A percentile compares a stretch with the other conserved stretches of the same genome.
Evolutionary conservation across 176 grass and related monocot genomes (phyloP).

Genomic region (Aegilops bicornis): DNA sequence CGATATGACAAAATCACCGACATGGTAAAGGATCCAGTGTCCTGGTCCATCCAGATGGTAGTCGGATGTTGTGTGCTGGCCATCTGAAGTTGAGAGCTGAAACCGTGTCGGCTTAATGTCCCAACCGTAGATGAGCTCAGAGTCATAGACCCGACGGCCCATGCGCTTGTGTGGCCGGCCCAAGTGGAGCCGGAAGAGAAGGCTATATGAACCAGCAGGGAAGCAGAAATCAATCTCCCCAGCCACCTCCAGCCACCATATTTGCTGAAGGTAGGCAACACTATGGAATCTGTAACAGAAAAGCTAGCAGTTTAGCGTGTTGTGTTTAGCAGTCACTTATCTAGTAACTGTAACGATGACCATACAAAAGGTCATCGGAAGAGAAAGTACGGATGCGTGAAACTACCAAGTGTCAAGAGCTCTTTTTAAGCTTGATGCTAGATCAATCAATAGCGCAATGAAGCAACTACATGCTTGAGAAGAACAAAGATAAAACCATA

Average conservation of each 20-base stretch:
- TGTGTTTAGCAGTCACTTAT: constrained; percentile 20
- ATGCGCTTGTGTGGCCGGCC: constrained; percentile 67
- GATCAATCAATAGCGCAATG: neutral
- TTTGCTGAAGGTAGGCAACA: constrained; percentile 94
- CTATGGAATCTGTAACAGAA: constrained; percentile 63
- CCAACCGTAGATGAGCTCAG: constrained; percentile 83
- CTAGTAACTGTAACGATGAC: neutral
- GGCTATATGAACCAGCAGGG: constrained; percentile 68
- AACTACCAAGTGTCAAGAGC: neutral
- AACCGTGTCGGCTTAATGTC: constrained; percentile 77
- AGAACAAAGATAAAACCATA: neutral
- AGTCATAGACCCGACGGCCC: constrained; percentile 66
- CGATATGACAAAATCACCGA: constrained; percentile 67
- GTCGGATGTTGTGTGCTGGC: constrained; percentile 54
- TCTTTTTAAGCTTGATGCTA: neutral
- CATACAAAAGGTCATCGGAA: constrained; percentile 19
- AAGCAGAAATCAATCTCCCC: constrained; percentile 91
- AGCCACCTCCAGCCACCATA: constrained; percentile 94
- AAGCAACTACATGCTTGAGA: neutral
- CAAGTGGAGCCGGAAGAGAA: constrained; percentile 82
- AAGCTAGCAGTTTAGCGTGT: constrained; percentile 18
- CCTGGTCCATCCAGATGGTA: constrained; percentile 67
- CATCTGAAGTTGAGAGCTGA: constrained; percentile 72
- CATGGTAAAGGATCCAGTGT: constrained; percentile 85
- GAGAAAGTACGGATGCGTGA: neutral